Evolutionary conservation across 495 filamentous ascomycete species (phyloP).

Genomic region (Neurospora intermedia): DNA sequence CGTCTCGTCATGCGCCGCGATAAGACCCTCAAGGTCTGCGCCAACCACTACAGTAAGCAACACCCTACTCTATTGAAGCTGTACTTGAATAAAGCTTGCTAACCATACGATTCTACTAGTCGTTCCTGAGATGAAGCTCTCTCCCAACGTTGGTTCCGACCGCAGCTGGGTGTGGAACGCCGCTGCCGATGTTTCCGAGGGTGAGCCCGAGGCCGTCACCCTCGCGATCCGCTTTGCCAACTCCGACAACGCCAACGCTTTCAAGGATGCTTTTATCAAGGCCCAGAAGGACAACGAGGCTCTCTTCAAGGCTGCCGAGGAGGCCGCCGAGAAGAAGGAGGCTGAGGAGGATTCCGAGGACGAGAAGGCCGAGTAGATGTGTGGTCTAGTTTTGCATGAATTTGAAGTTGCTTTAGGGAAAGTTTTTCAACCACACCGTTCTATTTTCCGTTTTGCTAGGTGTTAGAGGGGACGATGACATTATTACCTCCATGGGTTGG

Average conservation of each 20-base stretch:
- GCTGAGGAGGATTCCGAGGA: conserved; percentile 17
- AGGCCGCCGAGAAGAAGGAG: conserved; percentile 15
- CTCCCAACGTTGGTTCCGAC: conserved; percentile 93
- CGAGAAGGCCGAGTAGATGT: conserved; percentile 13
- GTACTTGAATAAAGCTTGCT: not conserved
- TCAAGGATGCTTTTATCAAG: conserved; percentile 97
- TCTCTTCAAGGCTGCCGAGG: conserved; percentile 53
- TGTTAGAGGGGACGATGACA: not conserved
- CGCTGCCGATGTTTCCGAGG: conserved; percentile 94
- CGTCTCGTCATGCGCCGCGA: conserved; percentile 97
- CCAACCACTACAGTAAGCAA: conserved; percentile 95
- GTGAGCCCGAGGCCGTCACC: conserved; percentile 91
- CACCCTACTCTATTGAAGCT: not conserved
- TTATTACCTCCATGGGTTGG: not conserved
- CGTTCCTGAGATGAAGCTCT: conserved; percentile 97
- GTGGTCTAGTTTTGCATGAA: not conserved
- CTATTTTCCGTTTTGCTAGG: not conserved
- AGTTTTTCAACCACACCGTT: not conserved
- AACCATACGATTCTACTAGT: conserved; percentile 40
- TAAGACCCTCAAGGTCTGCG: conserved; percentile 99
- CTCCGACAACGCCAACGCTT: conserved; percentile 92
- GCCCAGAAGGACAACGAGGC: conserved; percentile 94
- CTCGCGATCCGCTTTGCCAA: conserved; percentile 97
- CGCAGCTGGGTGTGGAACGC: conserved; percentile 99
- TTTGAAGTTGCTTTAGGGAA: not conserved